Base-by-base conservation (phyloP, 345 rosid genomes). In the Iberis pinnata region DNA sequence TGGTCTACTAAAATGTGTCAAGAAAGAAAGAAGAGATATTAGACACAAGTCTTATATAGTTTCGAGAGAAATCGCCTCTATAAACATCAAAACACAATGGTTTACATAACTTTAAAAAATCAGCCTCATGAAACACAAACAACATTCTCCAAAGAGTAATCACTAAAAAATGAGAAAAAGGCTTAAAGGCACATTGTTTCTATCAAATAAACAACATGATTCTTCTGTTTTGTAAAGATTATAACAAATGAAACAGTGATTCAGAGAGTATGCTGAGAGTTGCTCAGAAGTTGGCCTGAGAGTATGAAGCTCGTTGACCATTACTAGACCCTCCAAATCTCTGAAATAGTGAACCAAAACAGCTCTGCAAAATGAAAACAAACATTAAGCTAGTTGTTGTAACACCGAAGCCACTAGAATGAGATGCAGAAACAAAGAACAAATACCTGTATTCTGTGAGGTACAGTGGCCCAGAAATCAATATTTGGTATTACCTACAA, bases 381-480 rank as follows among this genome's bases (percentile, higher is more conserved):
- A 53, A 22, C 18, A 10, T 56, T 53, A 22, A 26, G 3, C 18
- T 5, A 7, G 7, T 7, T 7, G 32, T 32, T 9, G 46, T 49
- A 5, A n/a, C 4, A 19, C n/a, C n/a, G n/a, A 25, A 42, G 7
- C 25, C 33, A 41, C 25, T 35, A 18, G 42, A 12, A 32, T 43
- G 42, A 43, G 15, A 35, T 37, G 14, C 32, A 52, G 32, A 60
- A 63, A 25, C 32, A 41, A 19, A 40, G 4, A 29, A 60, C 17
- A 32, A 32, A 29, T 77, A 92, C 97, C 86, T 83, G 86, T 39
- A 61, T 73, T 69, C 77, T 85, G 52, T 72, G 95, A 9, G 88
- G 97, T 65, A 85, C 29, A 68, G 79, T 73, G 62, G 57, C 65
- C 98, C 98, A 92, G 51, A 83, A 70, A 62, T 81, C 94, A 70